Evolutionary conservation across 2,329 filamentous ascomycete genomes (phyloP).

Genomic region (Paecilomyces dactylethromorphus): DNA sequence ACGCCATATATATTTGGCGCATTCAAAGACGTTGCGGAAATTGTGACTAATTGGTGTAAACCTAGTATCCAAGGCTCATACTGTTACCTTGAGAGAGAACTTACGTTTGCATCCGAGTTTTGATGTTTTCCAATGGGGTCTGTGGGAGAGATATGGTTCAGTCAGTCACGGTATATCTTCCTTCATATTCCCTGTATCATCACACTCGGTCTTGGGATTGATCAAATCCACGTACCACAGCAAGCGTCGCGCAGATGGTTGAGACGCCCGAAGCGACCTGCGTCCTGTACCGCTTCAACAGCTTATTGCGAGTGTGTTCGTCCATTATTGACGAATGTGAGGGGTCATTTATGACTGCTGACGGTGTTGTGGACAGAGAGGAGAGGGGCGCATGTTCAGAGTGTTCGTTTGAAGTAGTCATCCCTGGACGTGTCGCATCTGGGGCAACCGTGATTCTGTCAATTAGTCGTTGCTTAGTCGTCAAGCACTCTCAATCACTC

Average conservation of each 20-base stretch:
- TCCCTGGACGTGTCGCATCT: constrained; percentile 27
- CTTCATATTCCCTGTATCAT: not conserved
- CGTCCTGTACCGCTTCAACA: constrained; percentile 41
- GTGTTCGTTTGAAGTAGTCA: constrained; percentile 28
- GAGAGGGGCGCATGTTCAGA: constrained; percentile 36
- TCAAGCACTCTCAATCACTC: constrained; percentile 4
- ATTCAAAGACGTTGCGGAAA: constrained; percentile 37
- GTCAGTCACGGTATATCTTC: not conserved
- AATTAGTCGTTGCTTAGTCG: constrained; percentile 10
- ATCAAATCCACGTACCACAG: constrained; percentile 33
- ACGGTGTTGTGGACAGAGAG: constrained; percentile 25
- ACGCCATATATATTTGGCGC: constrained; percentile 39
- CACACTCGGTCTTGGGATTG: not conserved
- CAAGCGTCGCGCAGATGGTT: constrained; percentile 38
- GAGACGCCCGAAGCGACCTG: constrained; percentile 40
- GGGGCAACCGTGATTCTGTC: constrained; percentile 12
- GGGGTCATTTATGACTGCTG: constrained; percentile 24
- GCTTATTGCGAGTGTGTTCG: constrained; percentile 33
- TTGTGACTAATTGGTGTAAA: constrained; percentile 29
- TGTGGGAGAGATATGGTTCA: constrained; percentile 10
- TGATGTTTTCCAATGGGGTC: constrained; percentile 44
- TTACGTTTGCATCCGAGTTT: constrained; percentile 46
- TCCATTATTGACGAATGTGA: constrained; percentile 30
- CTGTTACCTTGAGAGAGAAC: constrained; percentile 8
- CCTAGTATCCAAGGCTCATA: not conserved